Evolutionary conservation across 2,329 filamentous ascomycete species (phyloP).

Genomic region (Pseudopyricularia javanii): DNA sequence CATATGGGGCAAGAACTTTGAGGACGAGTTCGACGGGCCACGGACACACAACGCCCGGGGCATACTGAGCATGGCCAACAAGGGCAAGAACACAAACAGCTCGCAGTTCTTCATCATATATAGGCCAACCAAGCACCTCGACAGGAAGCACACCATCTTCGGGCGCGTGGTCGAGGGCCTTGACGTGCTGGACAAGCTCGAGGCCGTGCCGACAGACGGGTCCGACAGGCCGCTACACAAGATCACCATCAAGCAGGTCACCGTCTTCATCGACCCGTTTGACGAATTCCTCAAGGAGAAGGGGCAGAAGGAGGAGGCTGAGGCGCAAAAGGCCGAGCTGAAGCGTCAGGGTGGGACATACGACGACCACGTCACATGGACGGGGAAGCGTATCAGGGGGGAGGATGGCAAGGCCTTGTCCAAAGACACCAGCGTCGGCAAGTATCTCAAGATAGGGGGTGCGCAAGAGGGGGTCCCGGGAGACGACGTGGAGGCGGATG

Average conservation of each 20-base stretch:
- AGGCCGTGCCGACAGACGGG: slow-evolving; percentile 64
- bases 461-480: slow-evolving; percentile 21
- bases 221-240: slow-evolving; percentile 64
- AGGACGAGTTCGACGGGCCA: slow-evolving; percentile 86
- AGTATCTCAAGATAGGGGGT: slow-evolving; percentile 57
- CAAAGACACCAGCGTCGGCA: slow-evolving; percentile 49
- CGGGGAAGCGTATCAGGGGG: slow-evolving; percentile 71
- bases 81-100: slow-evolving; percentile 95
- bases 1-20: slow-evolving; percentile 89
- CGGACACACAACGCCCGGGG: slow-evolving; percentile 73
- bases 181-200: slow-evolving; percentile 62
- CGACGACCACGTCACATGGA: slow-evolving; percentile 90
- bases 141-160: slow-evolving; percentile 96
- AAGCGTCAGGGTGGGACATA: slow-evolving; percentile 59
- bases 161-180: slow-evolving; percentile 69
- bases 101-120: slow-evolving; percentile 94
- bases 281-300: slow-evolving; percentile 79
- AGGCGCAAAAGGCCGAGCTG: slow-evolving; percentile 48
- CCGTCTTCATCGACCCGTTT: slow-evolving; percentile 88
- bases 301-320: slow-evolving; percentile 45
- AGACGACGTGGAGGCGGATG: slow-evolving; percentile 13
- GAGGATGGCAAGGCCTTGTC: background rate
- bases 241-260: slow-evolving; percentile 69
- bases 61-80: slow-evolving; percentile 90
- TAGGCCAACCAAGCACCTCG: slow-evolving; percentile 69